Base-by-base conservation (phyloP, 805 yeast species). In the Myxozyma neotropica region DNA sequence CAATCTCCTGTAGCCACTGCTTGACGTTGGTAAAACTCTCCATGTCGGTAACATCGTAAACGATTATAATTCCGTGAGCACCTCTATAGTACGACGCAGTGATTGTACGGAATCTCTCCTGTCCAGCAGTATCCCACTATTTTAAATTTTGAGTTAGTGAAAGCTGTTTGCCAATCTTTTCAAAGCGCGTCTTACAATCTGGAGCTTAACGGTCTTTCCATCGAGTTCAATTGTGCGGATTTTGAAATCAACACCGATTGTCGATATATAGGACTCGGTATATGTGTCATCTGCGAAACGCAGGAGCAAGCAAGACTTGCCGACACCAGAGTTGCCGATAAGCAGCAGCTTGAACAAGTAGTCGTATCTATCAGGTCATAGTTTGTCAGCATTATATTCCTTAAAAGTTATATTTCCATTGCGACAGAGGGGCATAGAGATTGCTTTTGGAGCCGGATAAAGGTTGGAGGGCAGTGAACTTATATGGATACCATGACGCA, bases 281-380 rank as follows among this genome's bases (percentile, higher is more conserved):
- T 91, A 93, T 47, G 97, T 91, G 77, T 93, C 95, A 75, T 94
- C 99, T 54, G 97, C 96, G 74, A 94, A 94, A 76, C 99, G 85
- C 72, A 94, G 80, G 71, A 94, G 80, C 73, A 94, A 80, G 81
- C 98, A 94, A 6, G 97, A 91, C 75, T 94, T 94, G 64, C 99
- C 99, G 52, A 94, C 99, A 69, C 99, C 99, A 48, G 98, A 93
- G 77, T 94, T 97, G 63, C 99, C 99, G 71, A 94, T 94, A 77
- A 94, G 84, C 73, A 94, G 81, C 69, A 94, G 83, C 78, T 94
- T 94, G 80, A 94, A 94, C 72, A 94, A 82, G 75, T 91, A 94
- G 78, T 94, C 99, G 97, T 94, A 94, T 78, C 95, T 96, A 40
- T 24, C 10, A 13, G n/a, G n/a, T 12, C 21, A n/a, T 17, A 35